These are phyloP conservation scores for Metschnikowia corniflorae DNA, from an alignment of 805 yeast species.

Conservation along the genomic window DNA sequence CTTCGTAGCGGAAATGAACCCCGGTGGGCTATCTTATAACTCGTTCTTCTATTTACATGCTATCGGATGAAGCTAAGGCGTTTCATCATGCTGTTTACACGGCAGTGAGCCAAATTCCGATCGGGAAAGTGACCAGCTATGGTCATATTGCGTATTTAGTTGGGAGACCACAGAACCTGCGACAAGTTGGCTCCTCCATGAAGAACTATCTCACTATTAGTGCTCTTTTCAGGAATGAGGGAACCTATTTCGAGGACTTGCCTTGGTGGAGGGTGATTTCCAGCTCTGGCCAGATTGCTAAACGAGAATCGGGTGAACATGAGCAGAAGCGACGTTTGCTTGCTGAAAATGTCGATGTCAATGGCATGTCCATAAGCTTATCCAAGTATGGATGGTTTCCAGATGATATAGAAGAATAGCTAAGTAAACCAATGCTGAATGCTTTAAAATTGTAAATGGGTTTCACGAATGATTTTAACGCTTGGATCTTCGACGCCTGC, in stretches of 20 bases:
- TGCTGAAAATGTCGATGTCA: constrained; percentile 44
- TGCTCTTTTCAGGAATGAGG: constrained; percentile 23
- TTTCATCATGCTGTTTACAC: constrained; percentile 62
- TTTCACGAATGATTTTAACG: too few species aligned
- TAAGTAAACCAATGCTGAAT: too few species aligned
- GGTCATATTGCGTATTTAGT: constrained; percentile 66
- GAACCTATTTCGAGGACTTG: constrained; percentile 29
- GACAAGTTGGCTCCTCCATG: constrained; percentile 72
- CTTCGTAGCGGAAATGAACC: too few species aligned
- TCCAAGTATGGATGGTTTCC: constrained; percentile 70
- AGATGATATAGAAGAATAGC: constrained; percentile 29
- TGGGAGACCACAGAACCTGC: constrained; percentile 59
- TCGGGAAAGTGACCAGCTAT: constrained; percentile 64
- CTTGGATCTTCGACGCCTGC: constrained; percentile 10
- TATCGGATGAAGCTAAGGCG: constrained; percentile 45
- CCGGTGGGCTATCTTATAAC: too few species aligned
- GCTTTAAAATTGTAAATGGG: too few species aligned
- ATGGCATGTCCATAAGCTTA: constrained; percentile 38
- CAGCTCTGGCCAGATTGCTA: constrained; percentile 60
- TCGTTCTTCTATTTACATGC: too few species aligned
- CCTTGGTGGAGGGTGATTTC: constrained; percentile 84
- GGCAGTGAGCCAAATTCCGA: constrained; percentile 51
- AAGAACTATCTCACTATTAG: constrained; percentile 40
- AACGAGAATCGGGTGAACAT: constrained; percentile 43
- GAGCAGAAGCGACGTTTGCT: constrained; percentile 45